Evolutionary conservation across 805 yeast genomes (phyloP).

Genomic region (Cyberlindnera misumaiensis): DNA sequence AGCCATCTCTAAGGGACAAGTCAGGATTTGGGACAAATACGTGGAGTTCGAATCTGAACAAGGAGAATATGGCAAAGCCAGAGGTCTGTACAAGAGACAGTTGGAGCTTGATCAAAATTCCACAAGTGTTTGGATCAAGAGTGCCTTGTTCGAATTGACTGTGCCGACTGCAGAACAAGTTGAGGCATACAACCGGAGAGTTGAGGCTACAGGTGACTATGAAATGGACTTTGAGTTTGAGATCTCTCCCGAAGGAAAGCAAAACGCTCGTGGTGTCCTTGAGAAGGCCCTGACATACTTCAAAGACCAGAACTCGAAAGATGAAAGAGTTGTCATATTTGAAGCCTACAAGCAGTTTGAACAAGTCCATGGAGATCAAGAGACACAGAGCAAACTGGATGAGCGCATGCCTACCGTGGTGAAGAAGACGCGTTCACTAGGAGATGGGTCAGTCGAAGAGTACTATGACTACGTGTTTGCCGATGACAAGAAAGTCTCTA

Average conservation of each 20-base stretch:
- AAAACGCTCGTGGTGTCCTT: conserved; percentile 49
- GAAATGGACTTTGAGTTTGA: conserved; percentile 44
- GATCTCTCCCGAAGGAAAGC: conserved; percentile 43
- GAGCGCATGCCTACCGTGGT: conserved; percentile 49
- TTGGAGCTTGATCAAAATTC: conserved; percentile 27
- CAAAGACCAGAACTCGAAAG: conserved; percentile 29
- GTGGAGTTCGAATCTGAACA: conserved; percentile 60
- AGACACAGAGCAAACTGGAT: conserved; percentile 29
- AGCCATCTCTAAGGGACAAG: conserved; percentile 14
- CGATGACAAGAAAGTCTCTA: conserved; percentile 39
- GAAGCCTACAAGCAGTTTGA: conserved; percentile 67
- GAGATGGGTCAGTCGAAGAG: conserved; percentile 46
- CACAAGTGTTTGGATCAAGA: conserved; percentile 50
- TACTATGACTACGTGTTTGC: conserved; percentile 60
- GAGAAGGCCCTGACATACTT: conserved; percentile 42
- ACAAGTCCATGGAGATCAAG: conserved; percentile 45
- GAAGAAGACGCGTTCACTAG: conserved; percentile 34
- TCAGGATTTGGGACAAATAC: conserved; percentile 30
- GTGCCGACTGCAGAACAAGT: conserved; percentile 52
- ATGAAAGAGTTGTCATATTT: conserved; percentile 44
- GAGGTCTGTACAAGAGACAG: conserved; percentile 40
- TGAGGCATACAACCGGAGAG: conserved; percentile 23
- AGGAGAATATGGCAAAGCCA: conserved; percentile 48
- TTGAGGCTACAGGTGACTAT: conserved; percentile 27
- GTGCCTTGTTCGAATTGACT: conserved; percentile 65